A percentile compares a stretch with the other conserved stretches of the same genome.
Conservation (phyloP, 768 basidiomycete genomes). For the Pluteus cervinus region DNA sequence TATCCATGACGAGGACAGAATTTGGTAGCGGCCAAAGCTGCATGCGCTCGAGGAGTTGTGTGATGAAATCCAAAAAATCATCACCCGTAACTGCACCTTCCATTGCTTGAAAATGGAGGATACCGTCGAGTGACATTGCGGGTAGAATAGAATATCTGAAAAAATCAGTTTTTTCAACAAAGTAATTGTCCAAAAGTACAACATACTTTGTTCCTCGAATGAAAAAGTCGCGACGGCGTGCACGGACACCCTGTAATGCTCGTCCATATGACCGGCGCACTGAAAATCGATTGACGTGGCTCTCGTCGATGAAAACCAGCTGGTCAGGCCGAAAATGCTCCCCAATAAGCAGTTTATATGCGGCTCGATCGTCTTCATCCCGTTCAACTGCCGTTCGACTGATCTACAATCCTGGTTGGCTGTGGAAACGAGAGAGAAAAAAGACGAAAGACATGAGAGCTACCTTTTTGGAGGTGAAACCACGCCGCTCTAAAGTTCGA, state of each 20-base stretch:
- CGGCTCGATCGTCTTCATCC: conserved; percentile 9
- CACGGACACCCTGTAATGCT: conserved; percentile 17
- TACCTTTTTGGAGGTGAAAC: conserved; percentile 12
- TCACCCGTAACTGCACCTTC: conserved; percentile 19
- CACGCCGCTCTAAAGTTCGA: conserved; percentile 11
- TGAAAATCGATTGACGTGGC: conserved; percentile 17
- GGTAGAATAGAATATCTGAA: conserved; percentile 26
- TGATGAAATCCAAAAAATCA: conserved; percentile 15
- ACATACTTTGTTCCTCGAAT: conserved; percentile 17
- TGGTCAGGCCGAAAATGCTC: conserved; percentile 13
- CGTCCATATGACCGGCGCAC: conserved; percentile 17
- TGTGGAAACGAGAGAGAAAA: too few species aligned
- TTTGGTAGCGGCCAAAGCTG: conserved; percentile 19
- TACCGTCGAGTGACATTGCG: conserved; percentile 19
- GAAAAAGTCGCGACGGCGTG: conserved; percentile 18
- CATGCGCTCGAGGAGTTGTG: conserved; percentile 20
- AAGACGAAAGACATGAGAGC: too few species aligned
- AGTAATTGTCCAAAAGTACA: conserved; percentile 9
- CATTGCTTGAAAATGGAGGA: conserved; percentile 17
- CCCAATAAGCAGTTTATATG: conserved; percentile 11
- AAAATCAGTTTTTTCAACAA: background rate
- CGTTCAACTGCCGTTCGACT: conserved; percentile 14
- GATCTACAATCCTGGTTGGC: conserved; percentile 8
- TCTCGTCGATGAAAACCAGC: conserved; percentile 26
- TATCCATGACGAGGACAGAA: conserved; percentile 28